Evolutionary conservation across 192 early-diverging fungal species (phyloP), one percentile per base, ranked within the genome.

Genomic region (Mycoemilia scoparia): DNA sequence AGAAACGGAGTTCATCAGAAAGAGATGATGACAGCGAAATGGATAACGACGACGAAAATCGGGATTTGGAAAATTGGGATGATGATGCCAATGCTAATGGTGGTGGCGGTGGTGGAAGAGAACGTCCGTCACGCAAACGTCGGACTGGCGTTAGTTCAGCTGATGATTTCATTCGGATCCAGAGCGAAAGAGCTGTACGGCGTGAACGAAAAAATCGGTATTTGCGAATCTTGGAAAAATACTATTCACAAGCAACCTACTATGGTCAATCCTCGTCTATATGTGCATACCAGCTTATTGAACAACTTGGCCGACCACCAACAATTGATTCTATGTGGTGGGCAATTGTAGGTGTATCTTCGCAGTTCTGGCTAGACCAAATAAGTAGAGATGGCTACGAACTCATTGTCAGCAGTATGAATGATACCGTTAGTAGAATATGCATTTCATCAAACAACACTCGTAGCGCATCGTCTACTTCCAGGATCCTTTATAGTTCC

Each of bases 291-390:
- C 54, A 57, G 39, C 57, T 96, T 36, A 71, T 77, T 7, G 65
- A 56, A 13, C 79, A 87, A 44, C 42, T 96, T 4, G 76, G 73
- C 15, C 61, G 74, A 4, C 66, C 75, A 26, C 44, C 41, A 0
- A 72, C 67, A 11, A 62, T 63, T 8, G 79, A 88, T 21, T 50
- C 79, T 9, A 51, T 88, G 16, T 95, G 89, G 89, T 85, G 67
- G 14, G 78, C 90, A 0, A 82, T 90, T 7, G 59, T 82, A 4
- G 83, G 82, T 3, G 46, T 86, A 8, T 79, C 84, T 13, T 69
- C 79, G 24, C 83, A 88, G 51, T 82, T 73, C 29, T 27, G 81
- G 12, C 55, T 74, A 45, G 79, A 85, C 36, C 68, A 69, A 7
- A 79, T 87, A 26, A 67, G 70, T 36, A 65, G 65, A 12, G 35